These are phyloP conservation scores for Pichia kudriavzevii DNA, from an alignment of 1,139 yeast species.

Conservation along the genomic window DNA sequence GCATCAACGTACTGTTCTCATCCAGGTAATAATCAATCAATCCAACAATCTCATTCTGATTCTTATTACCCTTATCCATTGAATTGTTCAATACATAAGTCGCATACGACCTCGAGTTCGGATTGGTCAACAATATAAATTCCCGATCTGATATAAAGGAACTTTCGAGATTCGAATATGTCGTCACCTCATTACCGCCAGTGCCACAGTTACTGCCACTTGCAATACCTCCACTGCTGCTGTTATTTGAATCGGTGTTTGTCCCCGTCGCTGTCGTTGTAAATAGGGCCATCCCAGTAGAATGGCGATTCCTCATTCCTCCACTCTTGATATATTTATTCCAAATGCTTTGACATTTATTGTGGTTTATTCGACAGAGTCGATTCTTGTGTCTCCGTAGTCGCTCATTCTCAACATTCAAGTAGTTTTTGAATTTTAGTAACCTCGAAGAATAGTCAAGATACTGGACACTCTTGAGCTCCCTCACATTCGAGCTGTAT, in stretches of 20 bases:
- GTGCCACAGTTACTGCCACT: not conserved
- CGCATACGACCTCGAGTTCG: constrained; percentile 22
- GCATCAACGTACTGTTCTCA: constrained; percentile 9
- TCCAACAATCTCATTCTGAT: constrained; percentile 18
- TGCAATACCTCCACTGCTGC: not conserved
- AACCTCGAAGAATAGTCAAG: constrained; percentile 25
- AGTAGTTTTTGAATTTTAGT: constrained; percentile 28
- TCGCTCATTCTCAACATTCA: constrained; percentile 15
- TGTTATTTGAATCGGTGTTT: not conserved
- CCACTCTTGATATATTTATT: constrained; percentile 9
- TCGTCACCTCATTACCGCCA: not conserved
- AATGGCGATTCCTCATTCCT: not conserved
- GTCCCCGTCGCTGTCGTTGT: no score
- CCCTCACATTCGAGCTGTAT: constrained; percentile 22
- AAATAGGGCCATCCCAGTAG: no score
- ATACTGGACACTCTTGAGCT: constrained; percentile 24
- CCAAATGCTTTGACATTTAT: constrained; percentile 12
- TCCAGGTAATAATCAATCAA: constrained; percentile 15
- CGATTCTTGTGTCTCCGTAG: constrained; percentile 7
- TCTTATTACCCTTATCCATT: constrained; percentile 17
- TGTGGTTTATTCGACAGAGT: constrained; percentile 9
- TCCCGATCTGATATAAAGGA: constrained; percentile 8
- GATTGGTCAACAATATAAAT: constrained; percentile 20
- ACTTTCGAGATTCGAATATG: not conserved
- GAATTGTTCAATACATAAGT: constrained; percentile 20